Base-by-base conservation (phyloP, 306 rosid genomes). In the Mucuna pruriens region DNA sequence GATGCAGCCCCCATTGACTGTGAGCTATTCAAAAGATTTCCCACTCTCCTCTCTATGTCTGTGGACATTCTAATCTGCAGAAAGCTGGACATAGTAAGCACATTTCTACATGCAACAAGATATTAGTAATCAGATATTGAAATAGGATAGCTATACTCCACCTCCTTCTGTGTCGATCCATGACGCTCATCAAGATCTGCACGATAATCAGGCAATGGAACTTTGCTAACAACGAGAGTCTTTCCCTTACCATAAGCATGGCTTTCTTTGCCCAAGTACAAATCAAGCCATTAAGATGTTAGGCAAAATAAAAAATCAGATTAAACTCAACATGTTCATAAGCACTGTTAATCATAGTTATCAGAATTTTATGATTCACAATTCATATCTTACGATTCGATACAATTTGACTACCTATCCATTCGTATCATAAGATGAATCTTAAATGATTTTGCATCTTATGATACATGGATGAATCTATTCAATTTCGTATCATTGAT, bases 171-270 rank as follows among this genome's bases (percentile, higher is more conserved):
- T 31, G 97, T 88, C 82, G 95, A 93, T 62, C 99, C 99, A 88
- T 95, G 97, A 25, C 86, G 91, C 55, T 93, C 99, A 82, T 95
- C 99, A 64, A 95, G 99, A 86, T 95, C 99, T 38, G 97, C 99
- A 70, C 97, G 92, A 82, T 93, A 95, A 87, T 95, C 97, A 34
- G 97, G 99, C 87, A 95, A 81, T 7, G 93, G 97, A 78, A 90
- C 92, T 87, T 91, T 95, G 93, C 99, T 95, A 63, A 95, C 83
- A 54, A 95, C 97, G 20, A 95, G 97, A 83, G 89, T 55, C 89
- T 89, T 89, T 87, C 99, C 97, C 77, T 93, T 91, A 83, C 86
- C 75, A 77, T 95, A 95, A 31, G 89, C 97, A 93, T 93, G 97
- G 86, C 99, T 95, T 90, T 85, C 97, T 86, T 95, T 89, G 93